These are phyloP conservation scores for Lichina pygmaea DNA, from an alignment of 495 filamentous ascomycete genomes.

Conservation along the genomic window DNA sequence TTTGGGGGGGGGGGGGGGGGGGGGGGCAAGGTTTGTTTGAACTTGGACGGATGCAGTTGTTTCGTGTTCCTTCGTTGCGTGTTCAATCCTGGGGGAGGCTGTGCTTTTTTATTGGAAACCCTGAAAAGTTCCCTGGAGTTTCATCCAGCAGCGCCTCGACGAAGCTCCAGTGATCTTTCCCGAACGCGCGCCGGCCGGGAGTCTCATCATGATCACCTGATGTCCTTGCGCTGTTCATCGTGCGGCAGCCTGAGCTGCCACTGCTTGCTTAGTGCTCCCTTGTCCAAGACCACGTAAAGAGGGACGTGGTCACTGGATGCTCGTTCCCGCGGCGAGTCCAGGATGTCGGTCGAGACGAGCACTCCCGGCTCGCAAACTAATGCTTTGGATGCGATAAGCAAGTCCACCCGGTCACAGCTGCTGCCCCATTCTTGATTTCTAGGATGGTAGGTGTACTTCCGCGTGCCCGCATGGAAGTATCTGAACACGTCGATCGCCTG, in stretches of 20 bases:
- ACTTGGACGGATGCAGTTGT: too few species aligned
- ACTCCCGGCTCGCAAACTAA: constrained; percentile 1
- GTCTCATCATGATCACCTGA: too few species aligned
- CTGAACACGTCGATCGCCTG: constrained; percentile 11
- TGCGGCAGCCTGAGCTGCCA: neutral
- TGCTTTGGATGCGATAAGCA: constrained; percentile 7
- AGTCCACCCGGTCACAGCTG: constrained; percentile 14
- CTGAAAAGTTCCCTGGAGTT: too few species aligned
- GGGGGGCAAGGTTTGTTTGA: too few species aligned
- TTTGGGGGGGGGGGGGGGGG: too few species aligned
- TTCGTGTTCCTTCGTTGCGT: too few species aligned
- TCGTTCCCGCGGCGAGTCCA: constrained; percentile 9
- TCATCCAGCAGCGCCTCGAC: too few species aligned
- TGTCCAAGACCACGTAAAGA: constrained; percentile 5
- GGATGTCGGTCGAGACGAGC: constrained; percentile 8
- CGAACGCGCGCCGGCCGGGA: too few species aligned
- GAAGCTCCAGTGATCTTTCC: too few species aligned
- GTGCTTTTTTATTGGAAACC: too few species aligned
- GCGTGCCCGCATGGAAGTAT: constrained; percentile 7
- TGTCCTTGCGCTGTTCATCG: too few species aligned
- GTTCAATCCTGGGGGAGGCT: too few species aligned
- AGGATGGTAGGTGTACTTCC: constrained; percentile 12
- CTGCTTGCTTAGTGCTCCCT: neutral
- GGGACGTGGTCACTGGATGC: constrained; percentile 14
- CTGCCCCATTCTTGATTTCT: constrained; percentile 7